Conservation (phyloP, 2,329 filamentous ascomycete species). For the Scopulariopsis brevicaulis region DNA sequence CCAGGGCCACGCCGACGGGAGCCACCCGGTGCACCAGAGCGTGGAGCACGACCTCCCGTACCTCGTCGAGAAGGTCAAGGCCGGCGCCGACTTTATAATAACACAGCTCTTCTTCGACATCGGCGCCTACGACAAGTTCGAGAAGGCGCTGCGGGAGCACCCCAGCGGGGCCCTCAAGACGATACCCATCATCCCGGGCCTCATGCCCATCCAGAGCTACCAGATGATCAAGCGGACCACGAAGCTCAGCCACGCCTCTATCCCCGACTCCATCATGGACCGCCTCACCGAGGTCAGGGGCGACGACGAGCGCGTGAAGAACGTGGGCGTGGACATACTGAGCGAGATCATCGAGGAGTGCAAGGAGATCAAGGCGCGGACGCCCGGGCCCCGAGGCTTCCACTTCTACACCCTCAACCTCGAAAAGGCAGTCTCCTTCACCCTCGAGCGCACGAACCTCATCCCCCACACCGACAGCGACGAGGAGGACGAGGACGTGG, state of each 20-base stretch:
- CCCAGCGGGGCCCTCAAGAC: slow-evolving; percentile 75
- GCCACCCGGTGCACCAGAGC: slow-evolving; percentile 59
- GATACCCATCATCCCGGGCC: slow-evolving; percentile 81
- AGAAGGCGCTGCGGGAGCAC: slow-evolving; percentile 65
- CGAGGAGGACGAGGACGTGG: slow-evolving; percentile 30
- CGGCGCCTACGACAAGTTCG: slow-evolving; percentile 70
- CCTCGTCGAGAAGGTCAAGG: slow-evolving; percentile 79
- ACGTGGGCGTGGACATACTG: slow-evolving; percentile 69
- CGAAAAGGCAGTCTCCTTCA: slow-evolving; percentile 91
- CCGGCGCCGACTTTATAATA: slow-evolving; percentile 96
- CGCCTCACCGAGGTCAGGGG: slow-evolving; percentile 63
- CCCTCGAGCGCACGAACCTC: slow-evolving; percentile 74
- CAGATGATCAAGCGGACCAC: slow-evolving; percentile 90
- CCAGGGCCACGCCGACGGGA: slow-evolving; percentile 88
- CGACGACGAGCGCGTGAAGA: slow-evolving; percentile 74
- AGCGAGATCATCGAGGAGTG: slow-evolving; percentile 75
- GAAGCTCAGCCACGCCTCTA: slow-evolving; percentile 81
- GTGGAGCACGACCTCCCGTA: slow-evolving; percentile 77
- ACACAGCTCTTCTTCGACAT: slow-evolving; percentile 95
- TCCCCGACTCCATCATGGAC: slow-evolving; percentile 60
- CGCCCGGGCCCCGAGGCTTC: slow-evolving; percentile 61
- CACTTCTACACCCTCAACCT: slow-evolving; percentile 97
- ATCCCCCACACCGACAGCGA: slow-evolving; percentile 54
- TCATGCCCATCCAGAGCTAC: slow-evolving; percentile 98
- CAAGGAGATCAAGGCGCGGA: slow-evolving; percentile 45